These are phyloP conservation scores for Coemansia erecta DNA, from an alignment of 192 early-diverging fungal genomes.

Conservation along the genomic window DNA sequence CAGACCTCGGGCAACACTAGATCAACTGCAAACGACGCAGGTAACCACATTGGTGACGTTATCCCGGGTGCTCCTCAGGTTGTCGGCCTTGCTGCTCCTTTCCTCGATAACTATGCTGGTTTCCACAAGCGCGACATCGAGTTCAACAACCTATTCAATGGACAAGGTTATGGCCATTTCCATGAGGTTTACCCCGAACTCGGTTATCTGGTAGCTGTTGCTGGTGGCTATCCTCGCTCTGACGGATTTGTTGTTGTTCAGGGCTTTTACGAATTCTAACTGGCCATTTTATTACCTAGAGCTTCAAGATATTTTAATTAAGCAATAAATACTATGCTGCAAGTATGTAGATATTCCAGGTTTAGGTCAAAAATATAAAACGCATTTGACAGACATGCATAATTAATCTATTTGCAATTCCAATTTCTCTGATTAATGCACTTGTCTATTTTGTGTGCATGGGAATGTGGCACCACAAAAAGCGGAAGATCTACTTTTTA, in stretches of 20 bases:
- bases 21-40: constrained; percentile 9
- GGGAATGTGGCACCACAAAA: too few relatives aligned
- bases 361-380: too few relatives aligned
- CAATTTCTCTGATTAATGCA: too few relatives aligned
- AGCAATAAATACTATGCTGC: too few relatives aligned
- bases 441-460: too few relatives aligned
- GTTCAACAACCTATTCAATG: background rate
- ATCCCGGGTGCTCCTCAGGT: background rate
- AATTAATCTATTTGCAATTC: too few relatives aligned
- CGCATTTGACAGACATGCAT: too few relatives aligned
- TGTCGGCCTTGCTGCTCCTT: background rate
- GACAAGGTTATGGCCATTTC: background rate
- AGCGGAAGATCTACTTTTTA: too few relatives aligned
- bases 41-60: constrained; percentile 14
- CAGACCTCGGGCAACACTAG: constrained; percentile 13
- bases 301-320: background rate
- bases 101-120: background rate
- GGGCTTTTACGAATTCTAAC: background rate
- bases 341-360: too few relatives aligned
- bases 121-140: constrained; percentile 7
- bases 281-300: background rate
- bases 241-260: background rate
- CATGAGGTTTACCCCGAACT: background rate
- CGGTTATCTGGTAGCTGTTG: constrained; percentile 7
- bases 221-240: constrained; percentile 5